Evolutionary conservation across 495 filamentous ascomycete species (phyloP).

Genomic region (Penicillium pancosmium): DNA sequence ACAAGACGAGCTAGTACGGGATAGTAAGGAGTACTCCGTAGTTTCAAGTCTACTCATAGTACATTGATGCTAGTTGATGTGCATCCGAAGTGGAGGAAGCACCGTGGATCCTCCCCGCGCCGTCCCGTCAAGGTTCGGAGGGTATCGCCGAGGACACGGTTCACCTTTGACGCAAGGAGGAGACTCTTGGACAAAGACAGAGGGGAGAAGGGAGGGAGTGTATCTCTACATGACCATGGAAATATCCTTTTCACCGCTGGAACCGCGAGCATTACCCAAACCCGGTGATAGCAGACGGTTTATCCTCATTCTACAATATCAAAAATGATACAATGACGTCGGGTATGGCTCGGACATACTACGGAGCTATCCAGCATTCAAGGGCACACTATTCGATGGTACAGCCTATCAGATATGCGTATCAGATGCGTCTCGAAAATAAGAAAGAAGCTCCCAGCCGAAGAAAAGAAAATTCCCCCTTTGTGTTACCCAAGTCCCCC

Average conservation of each 20-base stretch:
- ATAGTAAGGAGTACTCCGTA: background rate
- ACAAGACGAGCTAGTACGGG: background rate
- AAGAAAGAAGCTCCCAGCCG: background rate
- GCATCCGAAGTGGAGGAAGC: slow-evolving; percentile 8
- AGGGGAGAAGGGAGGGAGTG: background rate
- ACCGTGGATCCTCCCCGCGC: slow-evolving; percentile 36
- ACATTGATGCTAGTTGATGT: background rate
- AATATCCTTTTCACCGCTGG: background rate
- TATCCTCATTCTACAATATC: too few relatives aligned
- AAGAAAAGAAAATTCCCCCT: slow-evolving; percentile 1
- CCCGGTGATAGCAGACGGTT: background rate
- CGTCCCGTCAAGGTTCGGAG: slow-evolving; percentile 54
- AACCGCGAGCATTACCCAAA: background rate
- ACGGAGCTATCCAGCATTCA: slow-evolving; percentile 5
- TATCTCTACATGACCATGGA: background rate
- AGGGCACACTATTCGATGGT: background rate
- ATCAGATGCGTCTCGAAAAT: background rate
- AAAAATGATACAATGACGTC: slow-evolving; percentile 22
- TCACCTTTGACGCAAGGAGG: slow-evolving; percentile 40
- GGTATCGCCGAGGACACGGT: slow-evolving; percentile 38
- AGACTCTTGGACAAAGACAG: background rate
- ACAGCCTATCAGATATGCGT: background rate
- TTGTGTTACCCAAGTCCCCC: slow-evolving; percentile 25
- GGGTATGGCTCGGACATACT: slow-evolving; percentile 21
- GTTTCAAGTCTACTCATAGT: too few relatives aligned